Evolutionary conservation across 805 yeast species (phyloP), one percentile per base, ranked within the genome.

Genomic region (Yarrowia sp.): DNA sequence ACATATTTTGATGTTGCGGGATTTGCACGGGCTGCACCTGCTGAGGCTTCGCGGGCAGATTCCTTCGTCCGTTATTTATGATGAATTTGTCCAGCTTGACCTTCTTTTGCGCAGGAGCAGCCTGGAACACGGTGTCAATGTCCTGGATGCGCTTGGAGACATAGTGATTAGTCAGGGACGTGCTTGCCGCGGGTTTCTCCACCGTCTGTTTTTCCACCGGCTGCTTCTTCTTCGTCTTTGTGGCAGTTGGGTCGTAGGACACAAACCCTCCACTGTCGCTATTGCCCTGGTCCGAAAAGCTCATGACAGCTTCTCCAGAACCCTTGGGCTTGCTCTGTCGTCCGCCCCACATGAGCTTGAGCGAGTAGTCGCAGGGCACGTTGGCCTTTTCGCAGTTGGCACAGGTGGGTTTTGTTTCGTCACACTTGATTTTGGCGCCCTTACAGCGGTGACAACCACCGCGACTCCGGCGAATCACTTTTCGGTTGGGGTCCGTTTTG

Each of bases 271-370:
- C 7, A n/a, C 12, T 39, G 33, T 20, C 19, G 33, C 33, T 10
- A 34, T 4, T 24, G n/a, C n/a, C n/a, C 30, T 24, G 30, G 30
- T 13, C 34, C 4, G 34, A 20, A 4, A 33, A n/a, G 17, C n/a
- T 33, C 30, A 34, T 5, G 12, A 50, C 13, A 10, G 20, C 7
- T n/a, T 46, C 53, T 10, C 39, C 49, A 12, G 14, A 7, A 15
- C 44, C 44, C 38, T 64, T 49, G 14, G 60, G 58, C 9, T 50
- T 49, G 34, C 61, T 80, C 84, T 91, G 91, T 60, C 92, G 76
- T 0, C 93, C 93, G 19, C 91, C 92, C 94, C 94, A 90, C 0
- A 86, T 83, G 39, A 89, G 78, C 69, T 82, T 84, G 10, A 89
- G 72, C 4, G 87, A 79, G 71, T 89, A 90, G 73, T 88, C 92